phyloP scores from a whole-genome alignment of 345 rosid species.

The Hibiscus mutabilis region DNA sequence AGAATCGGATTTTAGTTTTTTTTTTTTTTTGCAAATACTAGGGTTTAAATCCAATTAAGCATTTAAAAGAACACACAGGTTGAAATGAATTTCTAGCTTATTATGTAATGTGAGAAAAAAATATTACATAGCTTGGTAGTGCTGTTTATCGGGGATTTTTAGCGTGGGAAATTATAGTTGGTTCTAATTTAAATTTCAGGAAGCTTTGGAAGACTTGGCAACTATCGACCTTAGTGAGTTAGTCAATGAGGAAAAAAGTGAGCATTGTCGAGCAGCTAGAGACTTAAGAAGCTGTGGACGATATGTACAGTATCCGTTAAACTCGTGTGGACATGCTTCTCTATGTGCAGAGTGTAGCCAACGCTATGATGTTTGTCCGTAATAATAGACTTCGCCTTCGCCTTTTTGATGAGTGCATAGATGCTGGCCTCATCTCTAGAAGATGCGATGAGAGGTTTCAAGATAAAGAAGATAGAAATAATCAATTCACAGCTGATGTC shows the following conservation, averaged over 20 bases:
- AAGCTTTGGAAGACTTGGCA: constrained; percentile 78
- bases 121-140: not conserved
- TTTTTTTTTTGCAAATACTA: not conserved
- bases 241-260: constrained; percentile 78
- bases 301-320: constrained; percentile 55
- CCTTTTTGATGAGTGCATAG: constrained; percentile 71
- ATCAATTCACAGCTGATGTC: constrained; percentile 41
- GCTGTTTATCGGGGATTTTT: not conserved
- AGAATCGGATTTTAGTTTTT: not conserved
- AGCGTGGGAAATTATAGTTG: not conserved
- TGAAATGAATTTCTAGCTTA: not conserved
- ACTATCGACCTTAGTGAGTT: constrained; percentile 64
- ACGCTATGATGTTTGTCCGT: constrained; percentile 81
- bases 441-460: constrained; percentile 49
- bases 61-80: no score
- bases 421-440: constrained; percentile 72
- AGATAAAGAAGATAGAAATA: constrained; percentile 50
- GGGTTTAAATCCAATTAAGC: not conserved
- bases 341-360: constrained; percentile 80
- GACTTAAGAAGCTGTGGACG: constrained; percentile 87
- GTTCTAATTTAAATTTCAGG: constrained; percentile 42
- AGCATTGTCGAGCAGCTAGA: constrained; percentile 87
- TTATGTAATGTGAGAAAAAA: not conserved
- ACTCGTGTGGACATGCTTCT: constrained; percentile 88
- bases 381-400: constrained; percentile 43